Base-by-base conservation (phyloP, 2,329 filamentous ascomycete species). In the Neofusicoccum cordaticola region DNA sequence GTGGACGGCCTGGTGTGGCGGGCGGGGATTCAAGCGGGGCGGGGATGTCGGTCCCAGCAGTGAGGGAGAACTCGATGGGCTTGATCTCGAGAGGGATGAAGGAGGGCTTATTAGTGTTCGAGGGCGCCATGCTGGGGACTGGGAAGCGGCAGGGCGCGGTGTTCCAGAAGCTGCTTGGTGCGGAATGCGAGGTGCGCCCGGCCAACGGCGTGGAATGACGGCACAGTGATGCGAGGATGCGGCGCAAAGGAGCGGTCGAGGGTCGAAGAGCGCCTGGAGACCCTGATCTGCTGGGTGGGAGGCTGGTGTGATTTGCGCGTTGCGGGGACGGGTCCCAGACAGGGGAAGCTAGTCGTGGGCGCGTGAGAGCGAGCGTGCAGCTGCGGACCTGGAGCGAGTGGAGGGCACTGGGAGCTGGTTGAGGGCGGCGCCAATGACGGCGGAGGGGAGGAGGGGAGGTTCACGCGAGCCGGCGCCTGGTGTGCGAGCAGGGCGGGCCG, bases 21-120 rank as follows among this genome's bases (percentile, higher is more conserved):
- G 76, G 76, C 51, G 77, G 77, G 47, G 76, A 76, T 66, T 77
- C 76, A 65, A 68, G 75, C 52, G 77, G 77, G 37, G 77, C 75
- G 42, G 77, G 77, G 68, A 79, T 79, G 62, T 74, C 72, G 56
- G 77, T 79, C 65, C 77, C 77, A 50, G 77, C 77, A 41, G 77
- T 79, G 63, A 79, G 74, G 51, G 77, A 78, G 72, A 78, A 77
- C 68, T 77, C 74, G 71, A 79, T 73, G 58, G 77, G 76, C 61
- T 60, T 64, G 60, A 66, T 39, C 17, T 66, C 64, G 37, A 63
- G 61, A 15, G 58, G 64, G 35, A 39, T 31, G 57, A 65, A 65
- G 31, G 48, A 13, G 9, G 64, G 53, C 42, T 60, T 60, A 60
- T 60, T 60, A 53, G 61, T 63, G 17, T 15, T 63, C 37, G 47